phyloP scores from a whole-genome alignment of 371 early-diverging fungal species.

The Coelomomyces lativittatus region DNA sequence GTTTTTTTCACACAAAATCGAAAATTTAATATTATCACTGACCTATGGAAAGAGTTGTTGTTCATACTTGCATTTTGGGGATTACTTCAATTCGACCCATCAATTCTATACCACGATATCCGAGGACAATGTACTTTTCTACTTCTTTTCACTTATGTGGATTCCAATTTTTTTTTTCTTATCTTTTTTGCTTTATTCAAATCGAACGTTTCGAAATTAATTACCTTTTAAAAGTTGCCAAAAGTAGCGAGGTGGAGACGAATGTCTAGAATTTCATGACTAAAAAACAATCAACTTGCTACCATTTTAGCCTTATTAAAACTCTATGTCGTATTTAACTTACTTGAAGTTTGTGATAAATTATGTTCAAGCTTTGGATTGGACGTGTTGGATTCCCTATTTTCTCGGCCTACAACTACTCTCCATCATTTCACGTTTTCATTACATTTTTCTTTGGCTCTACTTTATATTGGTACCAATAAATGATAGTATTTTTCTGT shows the following conservation, averaged over 20 bases:
- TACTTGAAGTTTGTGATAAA: conserved; percentile 79
- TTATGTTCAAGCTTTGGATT: conserved; percentile 79
- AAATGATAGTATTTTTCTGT: not conserved
- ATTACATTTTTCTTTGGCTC: conserved; percentile 46
- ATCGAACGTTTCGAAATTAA: not conserved
- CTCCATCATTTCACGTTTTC: not conserved
- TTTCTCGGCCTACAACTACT: conserved; percentile 7
- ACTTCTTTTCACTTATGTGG: not conserved
- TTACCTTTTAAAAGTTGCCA: not conserved
- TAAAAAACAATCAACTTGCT: not conserved
- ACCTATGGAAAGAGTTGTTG: conserved; percentile 2
- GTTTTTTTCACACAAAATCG: conserved; percentile 6
- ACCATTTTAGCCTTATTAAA: conserved; percentile 53
- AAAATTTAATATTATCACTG: conserved; percentile 1
- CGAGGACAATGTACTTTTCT: conserved; percentile 51
- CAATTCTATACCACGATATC: conserved; percentile 76
- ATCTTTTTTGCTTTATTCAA: not conserved
- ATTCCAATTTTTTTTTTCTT: not conserved
- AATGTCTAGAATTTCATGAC: not conserved
- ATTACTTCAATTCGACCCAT: conserved; percentile 36
- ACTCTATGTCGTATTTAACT: conserved; percentile 88
- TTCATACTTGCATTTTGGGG: not conserved
- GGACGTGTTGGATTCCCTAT: conserved; percentile 80
- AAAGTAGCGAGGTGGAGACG: not conserved
- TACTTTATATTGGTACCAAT: conserved; percentile 52